Percentiles rank a stretch among this genome's conserved stretches.
These are phyloP conservation scores for Camellia sinensis DNA, from an alignment of 148 eudicot genomes.

Conservation along the genomic window DNA sequence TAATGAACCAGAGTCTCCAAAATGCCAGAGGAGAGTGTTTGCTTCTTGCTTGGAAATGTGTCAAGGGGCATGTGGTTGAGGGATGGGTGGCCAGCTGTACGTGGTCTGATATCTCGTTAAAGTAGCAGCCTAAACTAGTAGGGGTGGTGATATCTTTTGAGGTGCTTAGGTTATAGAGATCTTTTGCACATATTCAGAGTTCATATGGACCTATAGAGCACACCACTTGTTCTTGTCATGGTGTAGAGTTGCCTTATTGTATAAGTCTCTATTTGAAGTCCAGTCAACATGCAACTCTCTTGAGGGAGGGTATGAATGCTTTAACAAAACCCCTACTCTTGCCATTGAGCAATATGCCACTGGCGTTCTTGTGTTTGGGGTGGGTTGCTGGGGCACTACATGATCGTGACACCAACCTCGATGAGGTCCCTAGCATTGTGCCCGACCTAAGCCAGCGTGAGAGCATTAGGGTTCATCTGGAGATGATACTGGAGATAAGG, in stretches of 20 bases:
- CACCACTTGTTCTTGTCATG: background rate
- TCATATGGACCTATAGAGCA: background rate
- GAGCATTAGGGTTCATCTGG: background rate
- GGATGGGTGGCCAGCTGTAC: background rate
- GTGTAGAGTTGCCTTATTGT: background rate
- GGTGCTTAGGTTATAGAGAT: no score
- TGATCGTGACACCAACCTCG: background rate
- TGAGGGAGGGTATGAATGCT: background rate
- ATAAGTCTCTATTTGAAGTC: background rate
- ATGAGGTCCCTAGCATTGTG: background rate
- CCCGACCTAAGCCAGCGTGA: background rate
- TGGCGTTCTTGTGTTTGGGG: no score
- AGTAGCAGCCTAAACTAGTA: background rate
- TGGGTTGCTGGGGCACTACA: background rate
- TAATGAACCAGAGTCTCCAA: no score
- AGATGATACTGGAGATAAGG: background rate
- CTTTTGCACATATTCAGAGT: background rate
- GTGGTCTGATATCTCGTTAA: background rate
- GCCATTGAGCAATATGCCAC: no score
- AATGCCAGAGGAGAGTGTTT: background rate
- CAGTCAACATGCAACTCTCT: background rate
- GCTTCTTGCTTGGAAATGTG: background rate
- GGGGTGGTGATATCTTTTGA: background rate
- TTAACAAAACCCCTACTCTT: background rate
- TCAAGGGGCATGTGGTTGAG: background rate